Percentiles rank a stretch among this genome's conserved stretches.
Conservation (phyloP, 148 eudicot genomes). For the Spergularia marina region DNA sequence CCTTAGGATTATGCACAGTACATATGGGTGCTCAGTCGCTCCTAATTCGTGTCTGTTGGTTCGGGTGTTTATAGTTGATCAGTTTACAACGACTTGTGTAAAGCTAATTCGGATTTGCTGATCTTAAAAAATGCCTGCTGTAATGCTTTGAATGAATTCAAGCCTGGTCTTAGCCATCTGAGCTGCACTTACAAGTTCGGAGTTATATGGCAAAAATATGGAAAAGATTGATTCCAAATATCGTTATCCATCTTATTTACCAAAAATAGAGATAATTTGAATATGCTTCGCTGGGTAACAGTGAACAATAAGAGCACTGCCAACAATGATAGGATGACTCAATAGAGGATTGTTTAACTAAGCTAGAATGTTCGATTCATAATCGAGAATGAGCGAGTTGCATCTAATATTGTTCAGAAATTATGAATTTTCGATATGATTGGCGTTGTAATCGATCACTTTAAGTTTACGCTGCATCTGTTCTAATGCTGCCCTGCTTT, state of each 20-base stretch:
- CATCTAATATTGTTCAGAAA: background rate
- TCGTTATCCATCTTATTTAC: no score
- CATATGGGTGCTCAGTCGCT: constrained; percentile 8
- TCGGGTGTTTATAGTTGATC: background rate
- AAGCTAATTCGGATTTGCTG: background rate
- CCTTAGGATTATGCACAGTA: background rate
- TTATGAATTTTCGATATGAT: background rate
- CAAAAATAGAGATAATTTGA: no score
- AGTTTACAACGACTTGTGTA: background rate
- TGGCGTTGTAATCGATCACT: background rate
- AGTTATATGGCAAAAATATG: no score
- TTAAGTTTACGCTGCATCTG: constrained; percentile 20
- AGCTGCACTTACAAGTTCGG: no score
- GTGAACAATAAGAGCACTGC: no score
- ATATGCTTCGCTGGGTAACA: no score
- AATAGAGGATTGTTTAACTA: background rate
- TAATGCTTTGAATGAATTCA: no score
- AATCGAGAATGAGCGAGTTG: background rate
- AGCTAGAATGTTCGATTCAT: background rate
- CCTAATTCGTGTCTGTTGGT: background rate
- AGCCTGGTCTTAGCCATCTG: no score
- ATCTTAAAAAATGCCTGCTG: background rate
- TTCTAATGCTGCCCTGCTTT: constrained; percentile 34
- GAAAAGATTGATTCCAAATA: no score
- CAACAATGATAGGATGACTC: background rate